phyloP scores from a whole-genome alignment of 306 rosid genomes.

The Erythrophleum fordii region DNA sequence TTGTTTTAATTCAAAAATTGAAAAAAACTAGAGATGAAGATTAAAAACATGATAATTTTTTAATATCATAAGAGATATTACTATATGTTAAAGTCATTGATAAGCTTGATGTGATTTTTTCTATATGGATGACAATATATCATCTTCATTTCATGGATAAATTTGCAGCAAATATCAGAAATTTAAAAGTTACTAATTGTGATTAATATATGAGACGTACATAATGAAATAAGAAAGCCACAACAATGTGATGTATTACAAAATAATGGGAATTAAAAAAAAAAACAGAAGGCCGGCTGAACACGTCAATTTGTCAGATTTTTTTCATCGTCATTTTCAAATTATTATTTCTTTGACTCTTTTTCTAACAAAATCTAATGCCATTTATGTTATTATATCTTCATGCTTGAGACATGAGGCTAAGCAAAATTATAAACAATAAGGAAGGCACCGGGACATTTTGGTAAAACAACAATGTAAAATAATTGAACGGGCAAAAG shows the following conservation, averaged over 20 bases:
- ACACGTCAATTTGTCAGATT: background rate
- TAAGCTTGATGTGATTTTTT: too few species aligned
- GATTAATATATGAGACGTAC: background rate
- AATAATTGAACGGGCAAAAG: conserved; percentile 49
- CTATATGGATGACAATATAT: background rate
- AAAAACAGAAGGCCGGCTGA: conserved; percentile 7
- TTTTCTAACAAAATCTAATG: background rate
- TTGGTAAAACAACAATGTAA: conserved; percentile 44
- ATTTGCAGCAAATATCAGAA: background rate
- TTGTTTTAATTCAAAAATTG: background rate
- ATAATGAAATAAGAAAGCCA: background rate
- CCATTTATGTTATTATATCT: background rate
- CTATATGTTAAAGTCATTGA: too few species aligned
- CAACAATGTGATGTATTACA: background rate
- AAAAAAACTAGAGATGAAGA: background rate
- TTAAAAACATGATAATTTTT: background rate
- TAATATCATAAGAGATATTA: too few species aligned
- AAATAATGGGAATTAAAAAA: background rate
- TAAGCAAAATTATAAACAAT: too few species aligned
- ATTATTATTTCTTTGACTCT: background rate
- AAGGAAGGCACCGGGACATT: conserved; percentile 25
- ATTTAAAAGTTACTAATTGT: background rate
- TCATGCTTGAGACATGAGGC: too few species aligned
- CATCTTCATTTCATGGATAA: background rate
- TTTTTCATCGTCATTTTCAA: background rate